Conservation (phyloP, 805 yeast genomes). For the Kuraishia capsulata region DNA sequence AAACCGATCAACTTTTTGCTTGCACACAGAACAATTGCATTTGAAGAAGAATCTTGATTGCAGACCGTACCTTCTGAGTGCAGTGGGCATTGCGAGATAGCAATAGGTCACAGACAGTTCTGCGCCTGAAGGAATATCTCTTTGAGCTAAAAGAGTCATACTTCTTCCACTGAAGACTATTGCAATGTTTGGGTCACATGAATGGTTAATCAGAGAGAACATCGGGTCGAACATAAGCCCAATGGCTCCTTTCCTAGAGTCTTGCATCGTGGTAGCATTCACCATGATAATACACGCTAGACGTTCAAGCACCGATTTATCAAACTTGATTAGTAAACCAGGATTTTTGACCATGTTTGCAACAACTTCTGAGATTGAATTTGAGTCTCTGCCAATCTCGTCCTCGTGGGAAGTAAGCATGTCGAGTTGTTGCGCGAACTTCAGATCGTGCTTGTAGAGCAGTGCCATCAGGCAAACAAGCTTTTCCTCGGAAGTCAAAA, state of each 20-base stretch:
- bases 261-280: constrained; percentile 19
- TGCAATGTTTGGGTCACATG: constrained; percentile 27
- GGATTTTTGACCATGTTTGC: too few relatives aligned
- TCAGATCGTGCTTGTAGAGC: too few relatives aligned
- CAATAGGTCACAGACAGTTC: constrained; percentile 24
- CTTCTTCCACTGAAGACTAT: constrained; percentile 12
- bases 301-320: too few relatives aligned
- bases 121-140: constrained; percentile 11
- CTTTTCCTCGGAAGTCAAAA: too few relatives aligned
- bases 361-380: too few relatives aligned
- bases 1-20: constrained; percentile 14
- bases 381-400: too few relatives aligned
- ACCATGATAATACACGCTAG: constrained; percentile 11
- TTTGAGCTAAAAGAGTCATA: constrained; percentile 12
- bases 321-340: too few relatives aligned
- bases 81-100: constrained; percentile 17
- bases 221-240: constrained; percentile 27
- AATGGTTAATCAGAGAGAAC: constrained; percentile 29
- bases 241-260: constrained; percentile 15
- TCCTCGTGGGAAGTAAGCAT: too few relatives aligned
- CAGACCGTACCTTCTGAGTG: constrained; percentile 19
- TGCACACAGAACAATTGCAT: constrained; percentile 24
- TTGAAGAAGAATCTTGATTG: constrained; percentile 20
- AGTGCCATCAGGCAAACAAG: too few relatives aligned
- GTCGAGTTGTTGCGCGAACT: too few relatives aligned